Evolutionary conservation across 192 early-diverging fungal genomes (phyloP).

Genomic region (Coemansia guatemalensis): DNA sequence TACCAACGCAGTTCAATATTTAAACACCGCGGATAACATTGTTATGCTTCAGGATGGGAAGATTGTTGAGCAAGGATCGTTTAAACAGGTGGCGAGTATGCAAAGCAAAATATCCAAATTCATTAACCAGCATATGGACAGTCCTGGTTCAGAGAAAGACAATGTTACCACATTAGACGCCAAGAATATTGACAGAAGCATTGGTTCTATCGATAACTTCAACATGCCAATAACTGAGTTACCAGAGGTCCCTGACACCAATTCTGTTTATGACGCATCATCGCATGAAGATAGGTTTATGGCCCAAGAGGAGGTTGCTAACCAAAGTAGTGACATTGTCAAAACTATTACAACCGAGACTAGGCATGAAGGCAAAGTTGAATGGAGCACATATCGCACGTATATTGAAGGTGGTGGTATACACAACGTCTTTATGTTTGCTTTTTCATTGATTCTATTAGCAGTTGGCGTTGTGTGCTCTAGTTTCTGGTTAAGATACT

Average conservation of each 20-base stretch:
- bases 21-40: conserved; percentile 49
- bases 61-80: conserved; percentile 2
- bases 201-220: background rate
- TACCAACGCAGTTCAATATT: conserved; percentile 57
- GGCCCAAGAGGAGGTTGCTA: too few relatives aligned
- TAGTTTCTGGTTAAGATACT: conserved; percentile 8
- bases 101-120: background rate
- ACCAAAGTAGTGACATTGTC: background rate
- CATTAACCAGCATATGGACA: background rate
- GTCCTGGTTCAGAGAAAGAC: background rate
- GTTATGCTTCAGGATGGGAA: conserved; percentile 34
- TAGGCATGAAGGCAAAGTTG: background rate
- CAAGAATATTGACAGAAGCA: background rate
- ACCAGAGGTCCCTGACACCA: too few relatives aligned
- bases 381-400: background rate
- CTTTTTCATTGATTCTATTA: background rate
- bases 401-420: conserved; percentile 1
- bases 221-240: too few relatives aligned
- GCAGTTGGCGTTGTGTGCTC: background rate
- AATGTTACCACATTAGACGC: background rate
- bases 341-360: background rate
- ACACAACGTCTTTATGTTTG: background rate
- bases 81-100: background rate
- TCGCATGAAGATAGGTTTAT: too few relatives aligned
- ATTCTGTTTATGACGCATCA: too few relatives aligned